phyloP scores from a whole-genome alignment of 495 filamentous ascomycete species.

The Neurospora terricola region DNA sequence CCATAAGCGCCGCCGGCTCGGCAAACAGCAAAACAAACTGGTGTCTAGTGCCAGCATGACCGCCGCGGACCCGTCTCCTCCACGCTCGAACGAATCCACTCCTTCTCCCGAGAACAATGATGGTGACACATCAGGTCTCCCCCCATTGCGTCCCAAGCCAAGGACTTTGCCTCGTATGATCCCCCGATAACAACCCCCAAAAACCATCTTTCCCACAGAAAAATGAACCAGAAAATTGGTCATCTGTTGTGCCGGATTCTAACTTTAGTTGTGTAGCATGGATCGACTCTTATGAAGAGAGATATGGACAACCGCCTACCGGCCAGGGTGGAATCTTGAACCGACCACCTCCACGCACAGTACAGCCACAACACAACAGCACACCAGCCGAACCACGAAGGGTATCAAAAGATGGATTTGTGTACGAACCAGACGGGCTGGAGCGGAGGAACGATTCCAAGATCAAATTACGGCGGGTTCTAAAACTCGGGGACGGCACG shows the following conservation, averaged over 20 bases:
- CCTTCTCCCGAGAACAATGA: not conserved
- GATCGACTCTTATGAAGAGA: conserved; percentile 42
- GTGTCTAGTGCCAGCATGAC: conserved; percentile 13
- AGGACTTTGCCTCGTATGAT: conserved; percentile 34
- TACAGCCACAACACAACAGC: conserved; percentile 52
- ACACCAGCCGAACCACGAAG: conserved; percentile 37
- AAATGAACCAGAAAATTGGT: not conserved
- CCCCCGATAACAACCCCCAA: not conserved
- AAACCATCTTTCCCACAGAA: not conserved
- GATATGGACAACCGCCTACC: conserved; percentile 24
- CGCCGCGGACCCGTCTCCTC: conserved; percentile 10
- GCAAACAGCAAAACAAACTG: not conserved
- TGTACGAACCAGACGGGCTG: conserved; percentile 29
- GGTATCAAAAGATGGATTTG: conserved; percentile 44
- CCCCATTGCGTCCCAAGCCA: conserved; percentile 3
- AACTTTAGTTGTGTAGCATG: conserved; percentile 31
- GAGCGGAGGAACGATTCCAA: conserved; percentile 14
- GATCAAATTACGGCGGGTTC: conserved; percentile 15
- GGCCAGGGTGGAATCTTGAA: conserved; percentile 20
- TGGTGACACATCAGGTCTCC: not conserved
- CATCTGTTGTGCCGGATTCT: conserved; percentile 5
- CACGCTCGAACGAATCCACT: conserved; percentile 16
- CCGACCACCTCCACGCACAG: conserved; percentile 37
- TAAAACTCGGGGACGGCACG: conserved; percentile 23
- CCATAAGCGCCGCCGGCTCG: not conserved